Base-by-base conservation (phyloP, 2,329 filamentous ascomycete species). In the Ilyonectria destructans region DNA sequence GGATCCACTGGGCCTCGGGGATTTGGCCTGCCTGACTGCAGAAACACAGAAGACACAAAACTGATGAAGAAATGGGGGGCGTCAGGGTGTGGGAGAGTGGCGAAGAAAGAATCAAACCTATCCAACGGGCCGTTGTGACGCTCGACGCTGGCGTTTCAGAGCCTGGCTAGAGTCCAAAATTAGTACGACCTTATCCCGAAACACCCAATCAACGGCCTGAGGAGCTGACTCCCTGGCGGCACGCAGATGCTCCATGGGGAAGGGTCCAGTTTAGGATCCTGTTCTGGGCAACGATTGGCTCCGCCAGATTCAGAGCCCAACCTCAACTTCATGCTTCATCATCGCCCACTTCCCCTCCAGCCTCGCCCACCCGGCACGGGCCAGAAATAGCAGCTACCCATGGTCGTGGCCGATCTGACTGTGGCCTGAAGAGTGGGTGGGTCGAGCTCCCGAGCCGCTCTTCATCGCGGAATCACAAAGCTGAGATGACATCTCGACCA, bases 171-270 rank as follows among this genome's bases (percentile, higher is more conserved):
- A 69, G 68, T 58, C 74, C 75, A 78, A 77, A 79, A 75, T 78
- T 78, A 79, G 79, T 73, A 76, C 77, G 77, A 77, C 73, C 74
- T 74, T 69, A 75, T 73, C 56, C 72, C 70, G 67, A 69, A 64
- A 67, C 55, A 61, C 37, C 81, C 80, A 82, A 82, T 82, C 75
- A 80, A 35, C 54, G n/a, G 58, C 69, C 61, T 74, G 75, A 76
- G 19, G 74, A 75, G 68, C 76, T 74, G 48, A 72, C 71, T 73
- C 69, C 71, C 67, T 74, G 69, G 76, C 76, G 75, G 75, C 71
- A 72, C 62, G 65, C 71, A 74, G 68, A 45, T 58, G 52, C 59
- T 67, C 59, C 62, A 49, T 57, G 56, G 63, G 54, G 58, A 55
- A 55, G 71, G 66, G 40, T 6, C 67, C 67, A 69, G 70, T 78